Base-by-base conservation (phyloP, 1,139 yeast genomes). In the Lizanozyma gosingica region DNA sequence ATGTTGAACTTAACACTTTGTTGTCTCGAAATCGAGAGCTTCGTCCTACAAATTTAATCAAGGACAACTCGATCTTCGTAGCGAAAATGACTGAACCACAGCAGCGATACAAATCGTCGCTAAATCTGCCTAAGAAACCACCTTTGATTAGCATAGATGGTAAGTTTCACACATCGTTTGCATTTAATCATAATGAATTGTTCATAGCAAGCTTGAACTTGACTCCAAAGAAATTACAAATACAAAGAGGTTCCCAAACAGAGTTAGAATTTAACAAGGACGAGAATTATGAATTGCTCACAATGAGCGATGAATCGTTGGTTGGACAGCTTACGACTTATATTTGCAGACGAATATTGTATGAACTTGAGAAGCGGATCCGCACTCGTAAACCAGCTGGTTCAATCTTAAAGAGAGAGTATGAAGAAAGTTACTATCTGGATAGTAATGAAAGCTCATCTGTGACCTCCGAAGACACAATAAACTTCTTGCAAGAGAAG, bases 101-200 rank as follows among this genome's bases (percentile, higher is more conserved):
- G 11, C 6, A 22, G 29, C 6, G 29, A 22, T 11, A 22, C 29
- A 6, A 22, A 6, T n/a, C n/a, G n/a, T n/a, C n/a, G n/a, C n/a
- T n/a, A n/a, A n/a, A n/a, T n/a, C n/a, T n/a, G 17, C 42, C 41
- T 16, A 40, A 40, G 18, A 37, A 35, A 15, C 17, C 40, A 17
- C 29, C 29, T 6, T 6, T 22, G 9, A 22, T 22, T 11, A 22
- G 29, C 29, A 22, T 22, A 22, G 29, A 22, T 22, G 29, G 29
- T 11, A 22, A 22, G 6, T 6, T 22, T 11, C 29, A 22, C 11
- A 40, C 38, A 14, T 39, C 46, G 8, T 39, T 37, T 14, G 39
- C 45, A 9, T 17, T 46, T 17, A 17, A 38, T 9, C 36, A 42
- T 1, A 41, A 43, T 22, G 29, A 22, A 22, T 6, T 22, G 9